Base-by-base conservation (phyloP, 768 basidiomycete genomes). In the Amyloporia xantha region DNA sequence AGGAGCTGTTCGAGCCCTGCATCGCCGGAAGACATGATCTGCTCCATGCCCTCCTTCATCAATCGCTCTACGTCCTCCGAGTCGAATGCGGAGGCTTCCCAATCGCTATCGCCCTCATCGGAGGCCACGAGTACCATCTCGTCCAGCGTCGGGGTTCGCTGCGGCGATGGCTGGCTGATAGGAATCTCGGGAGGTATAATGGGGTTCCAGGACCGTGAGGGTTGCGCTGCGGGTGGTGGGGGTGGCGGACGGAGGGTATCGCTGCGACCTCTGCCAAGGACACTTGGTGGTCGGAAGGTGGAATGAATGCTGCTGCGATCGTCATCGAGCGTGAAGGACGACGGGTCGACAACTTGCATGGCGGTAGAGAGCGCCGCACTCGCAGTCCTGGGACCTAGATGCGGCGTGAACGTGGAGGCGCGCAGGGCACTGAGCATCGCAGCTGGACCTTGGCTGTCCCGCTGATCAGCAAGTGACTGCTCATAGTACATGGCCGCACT, bases 121-220 rank as follows among this genome's bases (percentile, higher is more conserved):
- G 52, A 50, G 7, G 43, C 48, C 2, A 49, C 51, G 21, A 50
- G 49, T 10, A 58, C 59, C 49, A 54, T 49, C 46, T 63, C 62
- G 33, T 58, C 54, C 24, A 50, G 57, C 27, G 58, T 56, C 24
- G 47, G 44, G 35, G 60, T 46, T 12, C 44, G 49, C 10, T 49
- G 46, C 19, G 28, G 52, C 20, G 56, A 55, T 1, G 35, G n/a
- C 13, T n/a, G 3, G 24, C 42, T 21, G 20, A n/a, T 45, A 11
- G 6, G 28, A 7, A 21, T 4, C 12, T n/a, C 40, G 1, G 51
- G 50, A 2, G 52, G 49, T 28, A 46, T 50, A 24, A 44, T 50
- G 23, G 47, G 49, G 20, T 45, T 53, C 26, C 54, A 48, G 5
- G 59, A 60, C 13, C 55, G 54, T 5, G 58, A 58, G 5, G 36